Evolutionary conservation across 2,329 filamentous ascomycete genomes (phyloP), one percentile per base, ranked within the genome.

Genomic region (Dothistroma septosporum): DNA sequence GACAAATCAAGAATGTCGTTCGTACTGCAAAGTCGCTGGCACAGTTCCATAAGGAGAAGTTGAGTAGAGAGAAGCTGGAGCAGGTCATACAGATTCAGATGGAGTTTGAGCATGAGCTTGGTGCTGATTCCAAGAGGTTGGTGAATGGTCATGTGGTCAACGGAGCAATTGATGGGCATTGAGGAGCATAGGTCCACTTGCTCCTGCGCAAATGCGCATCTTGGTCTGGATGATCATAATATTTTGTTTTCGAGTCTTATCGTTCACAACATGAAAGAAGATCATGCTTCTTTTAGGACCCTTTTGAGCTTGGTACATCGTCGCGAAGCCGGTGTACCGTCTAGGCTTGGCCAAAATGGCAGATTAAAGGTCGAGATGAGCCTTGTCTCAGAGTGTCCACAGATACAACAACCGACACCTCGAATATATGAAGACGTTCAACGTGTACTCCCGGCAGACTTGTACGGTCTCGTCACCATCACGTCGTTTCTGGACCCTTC

Each of bases 1-100:
- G 70, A 19, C 68, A 72, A 63, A 70, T 72, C 58, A 71, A 71
- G 64, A 72, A 72, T 55, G 68, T 68, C 35, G 66, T 70, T 41
- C 58, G 66, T 3, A 71, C 67, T 28, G 69, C 69, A 24, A 69
- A 66, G 62, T 62, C 60, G 47, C 55, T 72, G 35, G 68, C 69
- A 24, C 61, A 68, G 56, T 68, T 64, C 47, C 58, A 64, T 28
- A 64, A 61, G 3, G 58, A 64, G 57, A 59, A 62, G 58, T 48
- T 71, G 49, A 63, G 69, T 62, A 53, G 55, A 31, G 52, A 37
- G 53, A 67, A 66, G 37, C 55, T 70, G 47, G 59, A 67, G 65
- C 68, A 72, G 57, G 69, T 71, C 32, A 66, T 69, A 41, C 44
- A 50, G n/a, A 68, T 69, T 50, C 68, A 70, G 46, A 60, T 66